These are phyloP conservation scores for Talaromyces sp. DNA, from an alignment of 2,329 filamentous ascomycete genomes.

Conservation along the genomic window DNA sequence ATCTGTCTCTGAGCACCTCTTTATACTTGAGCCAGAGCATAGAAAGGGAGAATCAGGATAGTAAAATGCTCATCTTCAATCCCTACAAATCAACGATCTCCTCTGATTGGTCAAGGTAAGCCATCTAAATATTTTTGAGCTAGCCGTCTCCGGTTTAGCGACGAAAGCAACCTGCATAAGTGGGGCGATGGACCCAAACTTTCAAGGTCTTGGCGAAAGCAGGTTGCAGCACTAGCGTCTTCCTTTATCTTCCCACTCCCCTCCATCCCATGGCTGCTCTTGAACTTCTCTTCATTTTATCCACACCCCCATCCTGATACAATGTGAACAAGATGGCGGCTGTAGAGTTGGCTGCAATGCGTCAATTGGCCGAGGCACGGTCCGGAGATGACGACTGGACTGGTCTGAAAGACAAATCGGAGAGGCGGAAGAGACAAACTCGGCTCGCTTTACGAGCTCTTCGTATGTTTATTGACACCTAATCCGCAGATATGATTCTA, in stretches of 20 bases:
- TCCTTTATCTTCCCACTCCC: not conserved
- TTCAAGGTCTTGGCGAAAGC: not conserved
- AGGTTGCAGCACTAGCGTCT: not conserved
- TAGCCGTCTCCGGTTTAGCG: not conserved
- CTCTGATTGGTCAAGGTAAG: constrained; percentile 3
- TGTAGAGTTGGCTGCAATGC: constrained; percentile 5
- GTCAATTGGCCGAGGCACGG: constrained; percentile 11
- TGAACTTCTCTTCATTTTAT: not conserved
- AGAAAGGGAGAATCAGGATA: not conserved
- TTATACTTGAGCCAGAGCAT: not conserved
- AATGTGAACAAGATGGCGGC: constrained; percentile 1
- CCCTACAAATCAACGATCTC: too few species aligned
- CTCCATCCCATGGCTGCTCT: not conserved
- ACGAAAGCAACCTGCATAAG: constrained; percentile 14
- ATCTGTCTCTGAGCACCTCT: not conserved
- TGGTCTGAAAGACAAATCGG: constrained; percentile 21
- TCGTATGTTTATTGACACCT: constrained; percentile 19
- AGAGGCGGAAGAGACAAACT: constrained; percentile 24
- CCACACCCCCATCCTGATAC: not conserved
- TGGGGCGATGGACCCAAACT: not conserved
- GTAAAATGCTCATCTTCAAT: not conserved
- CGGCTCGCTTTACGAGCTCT: constrained; percentile 25
- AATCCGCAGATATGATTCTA: not conserved
- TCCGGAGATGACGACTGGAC: constrained; percentile 21
- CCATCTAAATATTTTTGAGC: not conserved